These are phyloP conservation scores for Trichosporon faecale DNA, from an alignment of 1,284 basidiomycete genomes.

Conservation along the genomic window DNA sequence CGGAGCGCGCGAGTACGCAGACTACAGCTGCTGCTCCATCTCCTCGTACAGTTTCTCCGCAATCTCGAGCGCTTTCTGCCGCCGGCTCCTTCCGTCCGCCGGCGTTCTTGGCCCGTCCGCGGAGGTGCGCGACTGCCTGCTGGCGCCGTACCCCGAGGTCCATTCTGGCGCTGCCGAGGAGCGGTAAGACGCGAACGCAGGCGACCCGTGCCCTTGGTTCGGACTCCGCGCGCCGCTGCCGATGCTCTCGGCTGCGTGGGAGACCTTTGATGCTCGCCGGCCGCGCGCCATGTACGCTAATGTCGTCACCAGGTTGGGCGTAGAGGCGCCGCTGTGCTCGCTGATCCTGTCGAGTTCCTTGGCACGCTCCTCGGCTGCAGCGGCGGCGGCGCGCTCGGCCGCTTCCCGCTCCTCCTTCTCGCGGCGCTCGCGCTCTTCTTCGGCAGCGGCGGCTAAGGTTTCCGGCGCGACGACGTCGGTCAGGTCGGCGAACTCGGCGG, in stretches of 20 bases:
- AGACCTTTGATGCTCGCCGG: not conserved
- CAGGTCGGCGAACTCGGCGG: conserved; percentile 18
- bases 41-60: conserved; percentile 27
- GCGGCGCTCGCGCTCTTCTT: not conserved
- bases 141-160: not conserved
- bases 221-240: not conserved
- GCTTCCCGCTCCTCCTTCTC: not conserved
- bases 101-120: not conserved
- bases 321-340: conserved; percentile 3
- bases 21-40: conserved; percentile 19
- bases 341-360: not conserved
- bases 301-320: not conserved
- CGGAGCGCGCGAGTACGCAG: too few relatives aligned
- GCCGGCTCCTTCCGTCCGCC: conserved; percentile 14
- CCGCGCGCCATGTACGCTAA: not conserved
- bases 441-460: conserved; percentile 12
- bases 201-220: not conserved
- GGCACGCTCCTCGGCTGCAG: not conserved
- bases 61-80: conserved; percentile 20
- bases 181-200: not conserved
- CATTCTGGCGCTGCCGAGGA: not conserved
- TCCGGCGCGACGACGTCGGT: conserved; percentile 18
- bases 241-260: not conserved
- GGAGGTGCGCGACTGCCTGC: not conserved
- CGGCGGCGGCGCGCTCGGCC: not conserved